Evolutionary conservation across 1,139 yeast genomes (phyloP).

Genomic region (Meyerozyma guilliermondii): DNA sequence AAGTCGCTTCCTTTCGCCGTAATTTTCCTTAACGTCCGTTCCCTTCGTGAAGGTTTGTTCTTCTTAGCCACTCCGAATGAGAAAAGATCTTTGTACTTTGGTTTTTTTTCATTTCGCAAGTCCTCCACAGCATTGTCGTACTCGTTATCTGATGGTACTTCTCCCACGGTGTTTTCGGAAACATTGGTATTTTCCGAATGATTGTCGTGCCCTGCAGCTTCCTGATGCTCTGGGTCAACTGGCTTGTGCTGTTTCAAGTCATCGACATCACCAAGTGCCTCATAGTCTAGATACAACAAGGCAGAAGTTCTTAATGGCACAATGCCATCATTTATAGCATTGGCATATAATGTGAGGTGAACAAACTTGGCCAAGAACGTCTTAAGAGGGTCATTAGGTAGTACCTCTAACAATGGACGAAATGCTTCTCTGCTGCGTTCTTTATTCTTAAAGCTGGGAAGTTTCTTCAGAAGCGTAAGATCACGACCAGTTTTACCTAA

Average conservation of each 20-base stretch:
- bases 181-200: not conserved
- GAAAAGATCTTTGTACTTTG: not conserved
- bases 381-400: conserved; percentile 22
- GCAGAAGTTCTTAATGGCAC: conserved; percentile 23
- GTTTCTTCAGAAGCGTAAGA: conserved; percentile 17
- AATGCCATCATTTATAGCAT: conserved; percentile 23
- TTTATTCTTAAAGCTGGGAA: conserved; percentile 11
- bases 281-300: conserved; percentile 20
- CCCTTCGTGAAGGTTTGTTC: not conserved
- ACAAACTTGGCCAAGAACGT: conserved; percentile 13
- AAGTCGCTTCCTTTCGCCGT: conserved; percentile 1
- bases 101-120: not conserved
- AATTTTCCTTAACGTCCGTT: not conserved
- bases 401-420: conserved; percentile 17
- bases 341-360: conserved; percentile 21
- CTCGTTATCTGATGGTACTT: conserved; percentile 1
- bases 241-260: conserved; percentile 5
- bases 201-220: not conserved
- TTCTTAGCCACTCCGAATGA: not conserved
- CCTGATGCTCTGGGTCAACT: not conserved
- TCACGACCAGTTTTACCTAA: conserved; percentile 25
- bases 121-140: not conserved
- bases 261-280: conserved; percentile 15
- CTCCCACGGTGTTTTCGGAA: not conserved
- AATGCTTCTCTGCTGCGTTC: conserved; percentile 7